A percentile compares a stretch with the other conserved stretches of the same genome.
Conservation (phyloP, 805 yeast species). For the Wickerhamomyces xylosicus region DNA sequence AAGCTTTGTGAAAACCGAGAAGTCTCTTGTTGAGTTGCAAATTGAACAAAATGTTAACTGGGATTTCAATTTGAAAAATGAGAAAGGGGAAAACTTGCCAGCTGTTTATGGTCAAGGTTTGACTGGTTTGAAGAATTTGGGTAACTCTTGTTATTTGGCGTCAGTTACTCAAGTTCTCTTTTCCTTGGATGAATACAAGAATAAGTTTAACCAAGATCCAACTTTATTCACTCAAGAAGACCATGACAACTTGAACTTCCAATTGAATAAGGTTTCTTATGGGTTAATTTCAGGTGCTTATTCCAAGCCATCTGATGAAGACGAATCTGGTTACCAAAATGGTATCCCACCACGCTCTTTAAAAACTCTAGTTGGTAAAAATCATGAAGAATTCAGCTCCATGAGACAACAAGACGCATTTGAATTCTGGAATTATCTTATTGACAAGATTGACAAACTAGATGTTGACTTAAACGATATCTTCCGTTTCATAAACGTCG, state of each 20-base stretch:
- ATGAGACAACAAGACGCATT: constrained; percentile 92
- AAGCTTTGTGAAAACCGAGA: constrained; percentile 62
- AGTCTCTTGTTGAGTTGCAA: constrained; percentile 79
- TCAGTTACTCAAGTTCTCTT: constrained; percentile 71
- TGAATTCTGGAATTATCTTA: constrained; percentile 68
- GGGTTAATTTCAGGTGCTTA: constrained; percentile 72
- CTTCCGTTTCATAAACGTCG: constrained; percentile 57
- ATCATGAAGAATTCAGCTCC: constrained; percentile 75
- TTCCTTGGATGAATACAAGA: constrained; percentile 22
- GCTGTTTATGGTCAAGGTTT: constrained; percentile 69
- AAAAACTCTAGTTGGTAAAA: constrained; percentile 66
- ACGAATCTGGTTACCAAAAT: constrained; percentile 37
- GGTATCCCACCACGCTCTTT: constrained; percentile 75
- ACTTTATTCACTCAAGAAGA: constrained; percentile 28
- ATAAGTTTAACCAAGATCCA: constrained; percentile 8
- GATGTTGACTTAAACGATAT: constrained; percentile 28
- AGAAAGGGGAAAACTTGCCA: constrained; percentile 50
- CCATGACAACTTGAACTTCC: constrained; percentile 52
- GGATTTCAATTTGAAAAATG: constrained; percentile 78
- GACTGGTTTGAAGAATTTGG: constrained; percentile 83
- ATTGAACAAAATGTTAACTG: constrained; percentile 88
- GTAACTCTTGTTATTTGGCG: constrained; percentile 87
- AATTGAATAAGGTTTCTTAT: constrained; percentile 67
- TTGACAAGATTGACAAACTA: constrained; percentile 49
- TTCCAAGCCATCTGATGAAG: constrained; percentile 38